Evolutionary conservation across 2,329 filamentous ascomycete species (phyloP).

Genomic region (Talaromyces islandicus): DNA sequence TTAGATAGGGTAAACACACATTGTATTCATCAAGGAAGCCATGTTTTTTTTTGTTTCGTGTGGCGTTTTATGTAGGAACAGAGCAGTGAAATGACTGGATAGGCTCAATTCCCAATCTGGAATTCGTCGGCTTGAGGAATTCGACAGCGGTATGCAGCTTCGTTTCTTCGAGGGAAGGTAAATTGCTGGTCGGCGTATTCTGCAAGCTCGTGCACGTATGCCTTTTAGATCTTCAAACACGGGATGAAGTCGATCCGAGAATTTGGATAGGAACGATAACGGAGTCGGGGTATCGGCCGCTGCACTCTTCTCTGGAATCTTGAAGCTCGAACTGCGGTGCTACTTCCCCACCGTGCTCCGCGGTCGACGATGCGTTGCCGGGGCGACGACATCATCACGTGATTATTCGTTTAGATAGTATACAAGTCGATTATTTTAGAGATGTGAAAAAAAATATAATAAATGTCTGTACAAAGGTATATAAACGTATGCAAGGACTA

Average conservation of each 20-base stretch:
- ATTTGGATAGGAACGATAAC: neutral
- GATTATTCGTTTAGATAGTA: neutral
- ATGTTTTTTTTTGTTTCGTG: constrained; percentile 37
- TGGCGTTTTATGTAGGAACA: neutral
- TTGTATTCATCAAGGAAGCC: constrained; percentile 76
- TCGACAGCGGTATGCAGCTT: neutral
- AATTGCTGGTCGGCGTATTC: neutral
- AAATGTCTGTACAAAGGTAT: neutral
- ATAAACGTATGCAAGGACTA: neutral
- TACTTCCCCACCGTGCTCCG: neutral
- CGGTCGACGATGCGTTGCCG: neutral
- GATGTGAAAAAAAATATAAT: neutral
- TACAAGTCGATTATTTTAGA: neutral
- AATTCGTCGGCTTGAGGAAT: neutral
- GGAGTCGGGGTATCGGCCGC: neutral
- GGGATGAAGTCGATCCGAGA: too few relatives aligned
- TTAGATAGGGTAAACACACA: constrained; percentile 54
- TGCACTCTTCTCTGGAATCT: neutral
- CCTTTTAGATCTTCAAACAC: neutral
- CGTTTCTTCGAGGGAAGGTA: neutral
- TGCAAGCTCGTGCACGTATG: neutral
- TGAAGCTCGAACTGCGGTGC: neutral
- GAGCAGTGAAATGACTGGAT: neutral
- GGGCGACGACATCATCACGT: neutral
- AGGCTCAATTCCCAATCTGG: neutral